These are phyloP conservation scores for Eucalyptus shirleyi DNA, from an alignment of 345 rosid species.

Conservation along the genomic window DNA sequence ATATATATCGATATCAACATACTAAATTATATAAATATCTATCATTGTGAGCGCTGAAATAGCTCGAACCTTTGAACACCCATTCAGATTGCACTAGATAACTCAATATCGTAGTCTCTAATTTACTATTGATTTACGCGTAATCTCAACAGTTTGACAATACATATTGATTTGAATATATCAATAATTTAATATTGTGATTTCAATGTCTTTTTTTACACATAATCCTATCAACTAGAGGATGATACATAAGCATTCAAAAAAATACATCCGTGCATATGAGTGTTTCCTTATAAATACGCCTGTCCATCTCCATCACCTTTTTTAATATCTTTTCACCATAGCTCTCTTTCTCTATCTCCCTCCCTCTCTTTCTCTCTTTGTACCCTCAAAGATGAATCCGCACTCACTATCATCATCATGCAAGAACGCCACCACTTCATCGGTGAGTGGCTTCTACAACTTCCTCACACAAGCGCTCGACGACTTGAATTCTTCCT, in stretches of 20 bases:
- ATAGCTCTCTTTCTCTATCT: not conserved
- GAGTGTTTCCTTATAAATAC: not conserved
- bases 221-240: not conserved
- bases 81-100: not conserved
- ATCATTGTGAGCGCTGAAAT: not conserved
- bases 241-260: no score
- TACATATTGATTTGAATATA: not conserved
- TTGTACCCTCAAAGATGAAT: conserved; percentile 12
- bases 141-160: not conserved
- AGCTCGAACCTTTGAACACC: not conserved
- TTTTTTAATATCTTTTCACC: conserved; percentile 2
- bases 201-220: not conserved
- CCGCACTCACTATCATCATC: not conserved
- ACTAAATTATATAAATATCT: not conserved
- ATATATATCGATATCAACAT: not conserved
- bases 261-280: not conserved
- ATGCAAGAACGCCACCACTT: conserved; percentile 3
- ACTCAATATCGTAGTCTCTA: not conserved
- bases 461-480: conserved; percentile 20
- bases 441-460: conserved; percentile 40
- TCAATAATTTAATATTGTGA: no score
- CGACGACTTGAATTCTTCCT: conserved; percentile 28
- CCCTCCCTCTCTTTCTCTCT: not conserved
- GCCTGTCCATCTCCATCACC: conserved; percentile 27
- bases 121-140: not conserved